Evolutionary conservation across 2,329 filamentous ascomycete genomes (phyloP), one percentile per base, ranked within the genome.

Genomic region (Neonectria punicea): DNA sequence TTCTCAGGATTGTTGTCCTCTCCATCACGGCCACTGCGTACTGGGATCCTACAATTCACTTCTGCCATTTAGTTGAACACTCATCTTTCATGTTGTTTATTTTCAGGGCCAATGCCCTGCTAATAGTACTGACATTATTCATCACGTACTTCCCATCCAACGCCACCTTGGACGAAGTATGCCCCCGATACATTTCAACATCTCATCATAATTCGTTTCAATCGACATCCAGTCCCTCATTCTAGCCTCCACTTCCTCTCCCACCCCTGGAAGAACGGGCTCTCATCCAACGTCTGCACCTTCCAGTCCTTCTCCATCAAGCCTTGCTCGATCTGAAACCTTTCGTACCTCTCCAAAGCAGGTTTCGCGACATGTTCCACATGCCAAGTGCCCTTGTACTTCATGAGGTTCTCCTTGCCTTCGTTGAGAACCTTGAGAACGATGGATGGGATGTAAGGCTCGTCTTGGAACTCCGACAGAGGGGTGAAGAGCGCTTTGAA

Each of bases 401-500:
- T 85, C 89, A 94, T 89, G 10, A 95, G 73, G 43, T 79, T 88
- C 74, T 84, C 85, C 78, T 93, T 93, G 0, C 75, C 76, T 16
- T 75, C 73, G 4, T 82, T 86, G n/a, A 95, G 72, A 1, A 96
- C 81, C 78, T 91, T 92, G 2, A 89, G 78, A 2, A 93, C 58
- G 5, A 97, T 76, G 0, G 86, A 87, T 0, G 93, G 93, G 0
- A 97, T 81, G 51, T 89, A 91, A 0, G 92, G 87, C 76, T 97
- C 93, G 61, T 91, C 84, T 2, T 87, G 82, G 62, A 97, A 89
- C 67, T 91, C 88, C 0, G 84, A 76, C 0, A 97, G 77, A 0
- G 92, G 91, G 0, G 93, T 96, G 78, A 97, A 97, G 0, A 96
- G 78, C 0, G 91, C 93, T 75, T 95, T 97, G 86, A 95, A 97